Base-by-base conservation (phyloP, 2,329 filamentous ascomycete genomes). In the Pestalotiopsis sp. region DNA sequence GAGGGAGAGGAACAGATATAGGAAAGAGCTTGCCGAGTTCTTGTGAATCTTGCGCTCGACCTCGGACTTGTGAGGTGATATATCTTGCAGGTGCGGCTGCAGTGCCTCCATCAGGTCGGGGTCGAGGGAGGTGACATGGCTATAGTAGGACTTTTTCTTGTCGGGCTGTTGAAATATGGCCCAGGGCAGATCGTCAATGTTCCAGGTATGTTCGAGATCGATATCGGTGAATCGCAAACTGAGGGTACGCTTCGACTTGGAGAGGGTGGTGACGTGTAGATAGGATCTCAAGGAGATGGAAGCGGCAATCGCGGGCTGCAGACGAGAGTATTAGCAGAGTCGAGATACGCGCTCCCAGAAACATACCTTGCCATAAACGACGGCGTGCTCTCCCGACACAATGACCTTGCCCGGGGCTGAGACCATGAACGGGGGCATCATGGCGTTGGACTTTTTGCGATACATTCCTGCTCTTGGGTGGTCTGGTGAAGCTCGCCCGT, bases 321-420 rank as follows among this genome's bases (percentile, higher is more conserved):
- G 9, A 58, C 31, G 41, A 38, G 67, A 12, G 65, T 63, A 36
- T 61, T 41, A 23, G 38, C 23, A 64, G 31, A 20, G 41, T 49
- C n/a, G 13, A 52, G 20, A 20, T 9, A 9, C 20, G 23, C 45
- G 17, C 38, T 27, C 41, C 4, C 12, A 23, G 31, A 12, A 31
- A 23, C 82, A 68, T 83, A 93, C 92, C 89, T 98, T 98, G 78
- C 95, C 95, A 78, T 99, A 90, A 23, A 99, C 96, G n/a, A 98
- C 96, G 2, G 96, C 93, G 83, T 99, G 96, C 81, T 99, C 96
- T 73, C 96, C 96, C 82, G 95, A 98, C 66, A 98, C 94, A 79
- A 99, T 99, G 78, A 98, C 96, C 81, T 99, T 99, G 72, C 95
- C 97, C 0, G 96, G 96, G 2, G 97, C 95, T 17, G 96, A 98